These are phyloP conservation scores for Termitomyces sp. DNA, from an alignment of 768 basidiomycete genomes.

Conservation along the genomic window DNA sequence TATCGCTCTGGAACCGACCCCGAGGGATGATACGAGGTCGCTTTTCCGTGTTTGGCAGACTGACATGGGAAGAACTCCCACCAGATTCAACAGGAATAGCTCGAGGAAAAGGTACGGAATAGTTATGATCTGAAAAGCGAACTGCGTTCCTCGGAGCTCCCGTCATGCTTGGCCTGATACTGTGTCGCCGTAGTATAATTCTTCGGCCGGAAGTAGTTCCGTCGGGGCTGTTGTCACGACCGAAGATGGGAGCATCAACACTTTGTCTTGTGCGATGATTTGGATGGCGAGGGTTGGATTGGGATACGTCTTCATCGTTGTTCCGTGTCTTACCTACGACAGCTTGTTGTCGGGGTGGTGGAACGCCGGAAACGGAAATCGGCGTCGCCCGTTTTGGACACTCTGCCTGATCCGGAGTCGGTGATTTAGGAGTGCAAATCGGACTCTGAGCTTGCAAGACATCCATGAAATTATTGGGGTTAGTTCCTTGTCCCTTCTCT, in stretches of 20 bases:
- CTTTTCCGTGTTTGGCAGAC: conserved; percentile 24
- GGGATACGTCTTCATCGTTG: conserved; percentile 43
- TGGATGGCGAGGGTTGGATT: conserved; percentile 46
- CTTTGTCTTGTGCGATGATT: conserved; percentile 62
- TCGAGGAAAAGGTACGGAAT: conserved; percentile 62
- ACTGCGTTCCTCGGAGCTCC: conserved; percentile 36
- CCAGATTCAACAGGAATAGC: conserved; percentile 37
- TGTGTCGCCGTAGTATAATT: conserved; percentile 51
- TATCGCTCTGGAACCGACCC: conserved; percentile 70
- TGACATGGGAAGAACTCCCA: conserved; percentile 24
- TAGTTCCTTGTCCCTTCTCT: conserved; percentile 36
- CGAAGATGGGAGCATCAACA: conserved; percentile 45
- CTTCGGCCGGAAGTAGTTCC: conserved; percentile 29
- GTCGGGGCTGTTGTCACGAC: conserved; percentile 58
- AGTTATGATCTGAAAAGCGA: conserved; percentile 34
- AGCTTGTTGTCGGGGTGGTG: conserved; percentile 44
- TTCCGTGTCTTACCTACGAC: conserved; percentile 40
- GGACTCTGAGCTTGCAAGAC: conserved; percentile 32
- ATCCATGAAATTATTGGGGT: conserved; percentile 71
- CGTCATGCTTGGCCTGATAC: conserved; percentile 37
- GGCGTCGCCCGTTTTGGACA: conserved; percentile 19
- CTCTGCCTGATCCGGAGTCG: conserved; percentile 19
- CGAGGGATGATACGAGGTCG: conserved; percentile 38
- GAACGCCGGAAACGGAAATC: conserved; percentile 24
- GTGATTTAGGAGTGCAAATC: conserved; percentile 22